Evolutionary conservation across 371 early-diverging fungal genomes (phyloP).

Genomic region (Apophysomyces sp.): DNA sequence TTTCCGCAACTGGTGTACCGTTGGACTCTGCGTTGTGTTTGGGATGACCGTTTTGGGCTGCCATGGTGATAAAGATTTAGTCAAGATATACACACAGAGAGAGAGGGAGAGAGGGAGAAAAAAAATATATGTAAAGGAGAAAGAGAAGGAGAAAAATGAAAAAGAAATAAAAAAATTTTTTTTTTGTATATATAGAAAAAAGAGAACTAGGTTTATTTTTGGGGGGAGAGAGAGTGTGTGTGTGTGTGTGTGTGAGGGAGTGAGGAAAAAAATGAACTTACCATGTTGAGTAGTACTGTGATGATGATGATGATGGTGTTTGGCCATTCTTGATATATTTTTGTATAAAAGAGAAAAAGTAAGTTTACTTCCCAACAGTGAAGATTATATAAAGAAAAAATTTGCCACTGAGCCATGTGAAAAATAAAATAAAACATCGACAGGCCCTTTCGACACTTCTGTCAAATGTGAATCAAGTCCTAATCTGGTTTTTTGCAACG

Average conservation of each 20-base stretch:
- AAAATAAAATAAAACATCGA: not conserved
- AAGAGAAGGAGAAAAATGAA: not conserved
- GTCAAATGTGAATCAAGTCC: constrained; percentile 1
- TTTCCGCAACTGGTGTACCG: not conserved
- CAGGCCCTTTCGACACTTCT: not conserved
- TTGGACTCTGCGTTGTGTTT: not conserved
- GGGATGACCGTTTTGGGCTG: not conserved
- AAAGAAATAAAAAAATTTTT: not conserved
- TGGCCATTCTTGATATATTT: not conserved
- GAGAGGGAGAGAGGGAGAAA: not conserved
- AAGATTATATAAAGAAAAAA: not conserved
- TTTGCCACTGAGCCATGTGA: not conserved
- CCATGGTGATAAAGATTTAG: not conserved
- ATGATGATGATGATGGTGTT: not conserved
- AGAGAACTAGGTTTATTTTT: not conserved
- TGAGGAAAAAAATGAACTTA: constrained; percentile 7
- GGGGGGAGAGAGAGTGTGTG: not conserved
- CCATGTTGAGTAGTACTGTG: constrained; percentile 21
- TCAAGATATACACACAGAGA: not conserved
- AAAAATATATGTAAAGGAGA: not conserved
- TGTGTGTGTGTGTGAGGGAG: not conserved
- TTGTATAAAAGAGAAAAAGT: not conserved
- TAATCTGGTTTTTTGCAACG: not conserved
- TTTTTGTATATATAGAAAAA: not conserved
- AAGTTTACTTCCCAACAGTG: not conserved